Conservation (phyloP, 2,329 filamentous ascomycete genomes). For the Cryphonectria naterciae region DNA sequence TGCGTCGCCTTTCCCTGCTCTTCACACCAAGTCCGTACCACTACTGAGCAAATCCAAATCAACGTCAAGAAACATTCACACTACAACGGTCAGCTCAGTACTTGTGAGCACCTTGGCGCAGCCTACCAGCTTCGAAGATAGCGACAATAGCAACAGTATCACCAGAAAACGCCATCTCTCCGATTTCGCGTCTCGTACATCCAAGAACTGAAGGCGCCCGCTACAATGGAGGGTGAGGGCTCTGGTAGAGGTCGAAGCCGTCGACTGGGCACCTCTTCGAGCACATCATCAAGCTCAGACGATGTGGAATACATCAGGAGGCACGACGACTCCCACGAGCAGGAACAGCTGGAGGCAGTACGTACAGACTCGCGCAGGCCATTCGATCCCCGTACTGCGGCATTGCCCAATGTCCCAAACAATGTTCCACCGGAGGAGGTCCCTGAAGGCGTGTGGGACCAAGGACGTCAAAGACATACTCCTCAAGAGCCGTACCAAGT, state of each 20-base stretch:
- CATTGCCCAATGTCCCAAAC: neutral
- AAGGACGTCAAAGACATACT: neutral
- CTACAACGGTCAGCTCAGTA: neutral
- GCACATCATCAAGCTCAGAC: neutral
- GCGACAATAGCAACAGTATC: neutral
- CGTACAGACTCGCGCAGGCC: neutral
- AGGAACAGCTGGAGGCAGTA: neutral
- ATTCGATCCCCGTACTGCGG: neutral
- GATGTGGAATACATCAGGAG: neutral
- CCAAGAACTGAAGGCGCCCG: neutral
- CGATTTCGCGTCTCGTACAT: neutral
- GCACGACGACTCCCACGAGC: neutral
- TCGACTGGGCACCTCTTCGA: neutral
- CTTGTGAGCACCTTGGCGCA: neutral
- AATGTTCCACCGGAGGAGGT: neutral
- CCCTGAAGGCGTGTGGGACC: neutral
- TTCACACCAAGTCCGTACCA: neutral
- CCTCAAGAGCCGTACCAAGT: neutral
- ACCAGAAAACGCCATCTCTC: neutral
- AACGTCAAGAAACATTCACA: neutral
- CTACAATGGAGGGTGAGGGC: neutral
- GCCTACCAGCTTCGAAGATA: neutral
- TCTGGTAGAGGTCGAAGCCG: neutral
- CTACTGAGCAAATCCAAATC: neutral
- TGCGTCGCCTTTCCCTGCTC: neutral